Evolutionary conservation across 2,329 filamentous ascomycete species (phyloP).

Genomic region (Beauveria pseudobassiana): DNA sequence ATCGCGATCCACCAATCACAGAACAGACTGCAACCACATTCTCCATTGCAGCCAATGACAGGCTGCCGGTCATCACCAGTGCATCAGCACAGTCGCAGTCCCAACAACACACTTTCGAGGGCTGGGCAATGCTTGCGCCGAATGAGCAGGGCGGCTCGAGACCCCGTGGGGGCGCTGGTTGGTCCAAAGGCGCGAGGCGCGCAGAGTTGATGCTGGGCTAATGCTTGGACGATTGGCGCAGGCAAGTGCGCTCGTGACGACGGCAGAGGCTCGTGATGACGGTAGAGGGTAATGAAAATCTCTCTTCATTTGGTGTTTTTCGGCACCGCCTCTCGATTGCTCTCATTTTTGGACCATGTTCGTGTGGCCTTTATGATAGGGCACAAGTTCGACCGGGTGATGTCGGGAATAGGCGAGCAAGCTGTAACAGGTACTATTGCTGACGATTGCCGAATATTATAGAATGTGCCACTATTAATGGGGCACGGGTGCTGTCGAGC

Average conservation of each 20-base stretch:
- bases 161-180: conserved; percentile 3
- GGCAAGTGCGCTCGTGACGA: background rate
- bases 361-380: background rate
- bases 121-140: background rate
- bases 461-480: background rate
- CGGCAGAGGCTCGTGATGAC: background rate
- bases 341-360: background rate
- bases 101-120: background rate
- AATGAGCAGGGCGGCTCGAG: background rate
- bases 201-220: background rate
- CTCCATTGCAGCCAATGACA: conserved; percentile 12
- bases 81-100: background rate
- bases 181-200: background rate
- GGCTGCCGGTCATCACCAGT: background rate
- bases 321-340: background rate
- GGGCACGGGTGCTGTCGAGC: too few relatives aligned
- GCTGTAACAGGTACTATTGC: background rate
- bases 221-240: background rate
- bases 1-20: conserved; percentile 15
- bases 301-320: background rate
- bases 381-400: background rate
- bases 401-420: background rate
- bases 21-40: conserved; percentile 15
- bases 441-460: background rate
- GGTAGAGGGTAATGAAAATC: too few relatives aligned